Percentiles rank a stretch among this genome's conserved stretches.
Evolutionary conservation across 1,284 basidiomycete species (phyloP).

Genomic region (Apiotrichum gracile): DNA sequence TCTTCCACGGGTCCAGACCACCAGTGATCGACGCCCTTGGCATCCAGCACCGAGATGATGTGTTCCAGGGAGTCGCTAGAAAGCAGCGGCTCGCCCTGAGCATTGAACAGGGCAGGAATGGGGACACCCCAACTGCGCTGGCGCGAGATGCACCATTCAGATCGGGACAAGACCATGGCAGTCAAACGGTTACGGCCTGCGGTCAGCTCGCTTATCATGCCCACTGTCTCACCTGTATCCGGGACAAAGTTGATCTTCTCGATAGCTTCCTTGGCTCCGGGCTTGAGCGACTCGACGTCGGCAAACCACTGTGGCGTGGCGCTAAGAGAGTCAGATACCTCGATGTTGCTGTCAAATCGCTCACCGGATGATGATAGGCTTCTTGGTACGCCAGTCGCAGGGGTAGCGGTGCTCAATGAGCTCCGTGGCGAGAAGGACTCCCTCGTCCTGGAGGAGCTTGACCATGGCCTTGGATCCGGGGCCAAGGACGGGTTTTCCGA

Average conservation of each 20-base stretch:
- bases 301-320: slow-evolving; percentile 99
- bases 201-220: background rate
- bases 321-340: slow-evolving; percentile 50
- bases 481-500: slow-evolving; percentile 67
- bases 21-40: slow-evolving; percentile 77
- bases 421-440: slow-evolving; percentile 62
- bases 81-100: slow-evolving; percentile 63
- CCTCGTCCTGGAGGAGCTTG: slow-evolving; percentile 56
- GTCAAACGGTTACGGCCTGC: slow-evolving; percentile 77
- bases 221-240: slow-evolving; percentile 56
- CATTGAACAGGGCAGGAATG: slow-evolving; percentile 80
- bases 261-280: slow-evolving; percentile 65
- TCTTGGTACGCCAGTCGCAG: slow-evolving; percentile 93
- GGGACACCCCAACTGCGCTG: slow-evolving; percentile 98
- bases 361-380: slow-evolving; percentile 82
- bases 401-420: slow-evolving; percentile 83
- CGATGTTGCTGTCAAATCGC: no score
- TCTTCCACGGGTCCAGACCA: slow-evolving; percentile 81
- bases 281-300: slow-evolving; percentile 78
- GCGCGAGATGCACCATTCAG: slow-evolving; percentile 98
- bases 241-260: slow-evolving; percentile 73
- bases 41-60: slow-evolving; percentile 67
- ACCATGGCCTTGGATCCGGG: slow-evolving; percentile 66
- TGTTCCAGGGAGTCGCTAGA: slow-evolving; percentile 64
- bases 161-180: slow-evolving; percentile 76